Base-by-base conservation (phyloP, 495 filamentous ascomycete genomes). In the Penicillium pancosmium region DNA sequence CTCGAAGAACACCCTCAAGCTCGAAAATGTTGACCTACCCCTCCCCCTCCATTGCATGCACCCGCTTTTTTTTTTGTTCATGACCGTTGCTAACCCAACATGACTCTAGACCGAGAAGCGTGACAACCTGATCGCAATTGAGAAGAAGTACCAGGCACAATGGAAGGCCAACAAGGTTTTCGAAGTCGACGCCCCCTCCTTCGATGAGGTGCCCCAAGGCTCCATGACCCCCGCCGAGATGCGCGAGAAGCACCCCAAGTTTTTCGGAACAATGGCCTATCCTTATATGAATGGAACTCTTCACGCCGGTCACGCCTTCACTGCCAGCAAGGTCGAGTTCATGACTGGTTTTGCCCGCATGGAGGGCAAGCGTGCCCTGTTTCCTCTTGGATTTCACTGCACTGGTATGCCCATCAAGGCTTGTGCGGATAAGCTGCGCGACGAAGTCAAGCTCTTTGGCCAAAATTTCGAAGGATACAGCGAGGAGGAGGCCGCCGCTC, bases 391-490 rank as follows among this genome's bases (percentile, higher is more conserved):
- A 13, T 98, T 90, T 76, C 94, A 98, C 78, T 95, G 91, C 76
- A 97, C 95, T 1, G 94, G 94, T 69, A 93, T 98, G 86, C 92
- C 94, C 5, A 98, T 98, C 78, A 97, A 97, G 73, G 92, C 94
- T 5, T 96, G 90, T 68, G 93, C 94, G 25, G 94, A 98, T 76
- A 98, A 97, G 77, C 86, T 98, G 36, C 80, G 82, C 48, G 88
- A 93, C 54, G 95, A 98, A 69, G 84, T 96, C 15, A 84, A 91
- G 75, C 80, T 90, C 77, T 98, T 98, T 70, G 95, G 94, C 21
- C 75, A 87, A 68, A 84, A 90, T 65, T 98, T 98, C 63, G 89
- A 93, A 72, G 73, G 81, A 13, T 92, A 89, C 68, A 72, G 84
- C 47, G 86, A 85, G 54, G 84, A 80, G 12, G 83, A 84, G 21